These are phyloP conservation scores for Gaultheria prostrata DNA, from an alignment of 148 eudicot genomes.

Conservation along the genomic window DNA sequence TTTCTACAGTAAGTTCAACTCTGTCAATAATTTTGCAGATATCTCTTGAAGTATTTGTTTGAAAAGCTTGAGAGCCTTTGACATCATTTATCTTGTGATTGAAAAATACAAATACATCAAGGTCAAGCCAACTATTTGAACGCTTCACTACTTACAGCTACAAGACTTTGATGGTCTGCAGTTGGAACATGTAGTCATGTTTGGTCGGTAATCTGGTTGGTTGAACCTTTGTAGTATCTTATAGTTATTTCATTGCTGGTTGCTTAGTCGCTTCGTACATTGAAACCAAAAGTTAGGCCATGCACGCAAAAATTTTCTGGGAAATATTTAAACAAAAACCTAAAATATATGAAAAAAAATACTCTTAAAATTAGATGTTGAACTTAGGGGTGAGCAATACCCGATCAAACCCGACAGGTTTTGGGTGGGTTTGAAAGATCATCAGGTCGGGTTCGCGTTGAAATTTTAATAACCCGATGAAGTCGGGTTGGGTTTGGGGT, in stretches of 20 bases:
- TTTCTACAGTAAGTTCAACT: background rate
- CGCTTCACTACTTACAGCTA: background rate
- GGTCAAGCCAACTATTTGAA: background rate
- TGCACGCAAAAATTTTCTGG: background rate
- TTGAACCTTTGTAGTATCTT: background rate
- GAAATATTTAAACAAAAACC: background rate
- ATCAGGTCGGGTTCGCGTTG: no score
- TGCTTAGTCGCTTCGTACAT: background rate
- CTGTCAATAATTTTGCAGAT: background rate
- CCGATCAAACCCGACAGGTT: no score
- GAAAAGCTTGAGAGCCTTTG: background rate
- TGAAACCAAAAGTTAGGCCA: background rate
- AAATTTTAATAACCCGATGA: no score
- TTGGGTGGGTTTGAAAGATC: no score
- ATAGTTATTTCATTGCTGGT: background rate
- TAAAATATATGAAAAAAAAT: background rate
- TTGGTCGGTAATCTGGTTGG: background rate
- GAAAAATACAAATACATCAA: background rate
- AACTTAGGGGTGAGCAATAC: no score
- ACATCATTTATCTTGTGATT: background rate
- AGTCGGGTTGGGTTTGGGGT: no score
- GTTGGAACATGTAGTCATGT: background rate
- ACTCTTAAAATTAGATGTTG: background rate
- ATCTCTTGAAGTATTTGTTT: background rate
- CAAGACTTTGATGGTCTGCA: background rate